These are phyloP conservation scores for Tolypocladium ophioglossoides DNA, from an alignment of 2,329 filamentous ascomycete species.

Conservation along the genomic window DNA sequence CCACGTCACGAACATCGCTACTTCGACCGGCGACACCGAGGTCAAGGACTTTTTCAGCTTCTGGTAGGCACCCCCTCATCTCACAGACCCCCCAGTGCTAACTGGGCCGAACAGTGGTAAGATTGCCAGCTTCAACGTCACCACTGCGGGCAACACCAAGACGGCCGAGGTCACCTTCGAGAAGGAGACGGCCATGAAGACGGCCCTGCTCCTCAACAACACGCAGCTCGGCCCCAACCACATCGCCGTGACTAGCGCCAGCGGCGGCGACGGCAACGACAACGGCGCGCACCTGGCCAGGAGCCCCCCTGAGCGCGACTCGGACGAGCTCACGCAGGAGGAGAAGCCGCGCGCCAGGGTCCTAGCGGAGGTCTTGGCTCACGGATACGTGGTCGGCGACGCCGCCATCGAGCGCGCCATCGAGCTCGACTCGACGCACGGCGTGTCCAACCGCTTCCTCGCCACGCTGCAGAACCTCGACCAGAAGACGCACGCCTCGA, in stretches of 20 bases:
- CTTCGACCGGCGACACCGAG: slow-evolving; percentile 76
- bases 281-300: slow-evolving; percentile 45
- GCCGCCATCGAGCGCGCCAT: slow-evolving; percentile 72
- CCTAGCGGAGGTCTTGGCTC: slow-evolving; percentile 89
- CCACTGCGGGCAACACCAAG: slow-evolving; percentile 57
- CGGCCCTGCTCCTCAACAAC: slow-evolving; percentile 91
- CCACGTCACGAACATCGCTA: slow-evolving; percentile 80
- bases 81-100: background rate
- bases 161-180: slow-evolving; percentile 91
- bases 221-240: slow-evolving; percentile 84
- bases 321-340: slow-evolving; percentile 75
- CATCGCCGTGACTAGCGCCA: slow-evolving; percentile 61
- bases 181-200: slow-evolving; percentile 94
- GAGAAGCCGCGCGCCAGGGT: slow-evolving; percentile 94
- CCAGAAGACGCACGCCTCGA: slow-evolving; percentile 74
- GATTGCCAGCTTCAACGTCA: slow-evolving; percentile 74
- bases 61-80: slow-evolving; percentile 43
- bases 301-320: slow-evolving; percentile 45
- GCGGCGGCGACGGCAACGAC: slow-evolving; percentile 57
- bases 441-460: slow-evolving; percentile 72
- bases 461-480: slow-evolving; percentile 67
- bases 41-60: slow-evolving; percentile 97
- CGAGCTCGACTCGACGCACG: slow-evolving; percentile 81
- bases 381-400: slow-evolving; percentile 77
- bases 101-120: slow-evolving; percentile 56